These are phyloP conservation scores for Dipteronia dyeriana DNA, from an alignment of 345 rosid genomes.

Conservation along the genomic window DNA sequence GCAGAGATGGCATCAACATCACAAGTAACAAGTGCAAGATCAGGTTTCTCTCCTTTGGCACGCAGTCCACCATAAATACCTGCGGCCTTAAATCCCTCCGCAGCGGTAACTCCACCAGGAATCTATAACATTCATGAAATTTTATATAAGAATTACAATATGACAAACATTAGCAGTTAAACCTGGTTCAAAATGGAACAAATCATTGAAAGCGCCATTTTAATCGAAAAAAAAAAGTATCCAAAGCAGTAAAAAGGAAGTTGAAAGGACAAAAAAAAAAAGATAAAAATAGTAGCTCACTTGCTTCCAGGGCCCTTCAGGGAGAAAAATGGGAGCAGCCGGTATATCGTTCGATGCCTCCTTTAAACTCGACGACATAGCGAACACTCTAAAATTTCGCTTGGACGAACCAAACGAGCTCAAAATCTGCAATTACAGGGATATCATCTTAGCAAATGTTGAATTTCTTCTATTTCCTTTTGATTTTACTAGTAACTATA, in stretches of 20 bases:
- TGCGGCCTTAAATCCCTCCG: slow-evolving; percentile 84
- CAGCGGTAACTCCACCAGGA: slow-evolving; percentile 93
- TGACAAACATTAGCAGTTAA: neutral
- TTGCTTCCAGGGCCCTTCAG: slow-evolving; percentile 89
- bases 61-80: slow-evolving; percentile 86
- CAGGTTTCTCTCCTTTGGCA: slow-evolving; percentile 85
- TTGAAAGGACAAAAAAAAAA: neutral
- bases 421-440: slow-evolving; percentile 27
- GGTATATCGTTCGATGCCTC: slow-evolving; percentile 61
- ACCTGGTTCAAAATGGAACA: neutral
- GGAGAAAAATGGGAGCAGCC: slow-evolving; percentile 83
- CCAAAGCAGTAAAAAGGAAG: too few relatives aligned
- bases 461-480: neutral
- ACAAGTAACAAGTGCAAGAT: slow-evolving; percentile 85
- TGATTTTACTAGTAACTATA: neutral
- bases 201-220: neutral
- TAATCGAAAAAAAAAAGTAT: neutral
- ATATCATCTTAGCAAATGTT: too few relatives aligned
- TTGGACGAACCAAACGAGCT: slow-evolving; percentile 32
- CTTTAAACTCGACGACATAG: slow-evolving; percentile 34
- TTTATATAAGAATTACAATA: neutral
- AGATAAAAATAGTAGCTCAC: slow-evolving; percentile 24
- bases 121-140: slow-evolving; percentile 38
- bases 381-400: slow-evolving; percentile 39
- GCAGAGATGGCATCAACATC: slow-evolving; percentile 84